phyloP scores from a whole-genome alignment of 2,329 filamentous ascomycete genomes.

The Botrytis byssoidea region DNA sequence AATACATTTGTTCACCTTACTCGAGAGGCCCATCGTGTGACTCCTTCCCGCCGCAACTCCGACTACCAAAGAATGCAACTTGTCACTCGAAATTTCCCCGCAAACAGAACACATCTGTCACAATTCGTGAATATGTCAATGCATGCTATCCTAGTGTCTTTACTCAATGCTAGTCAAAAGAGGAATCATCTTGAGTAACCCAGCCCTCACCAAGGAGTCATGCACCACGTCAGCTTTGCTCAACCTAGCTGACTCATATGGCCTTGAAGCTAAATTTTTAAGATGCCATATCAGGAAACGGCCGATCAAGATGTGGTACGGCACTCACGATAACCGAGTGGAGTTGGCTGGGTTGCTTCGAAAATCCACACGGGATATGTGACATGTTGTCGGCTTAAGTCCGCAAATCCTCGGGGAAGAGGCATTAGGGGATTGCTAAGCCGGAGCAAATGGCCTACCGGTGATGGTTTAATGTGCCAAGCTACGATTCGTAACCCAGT shows the following conservation, averaged over 20 bases:
- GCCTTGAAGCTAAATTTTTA: background rate
- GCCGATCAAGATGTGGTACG: background rate
- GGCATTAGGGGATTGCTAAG: background rate
- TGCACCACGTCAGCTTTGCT: slow-evolving; percentile 5
- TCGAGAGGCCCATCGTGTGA: background rate
- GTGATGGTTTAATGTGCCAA: background rate
- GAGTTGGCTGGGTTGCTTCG: background rate
- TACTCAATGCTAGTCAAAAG: background rate
- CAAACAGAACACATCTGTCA: background rate
- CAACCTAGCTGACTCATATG: slow-evolving; percentile 13
- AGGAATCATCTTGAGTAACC: background rate
- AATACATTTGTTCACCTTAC: background rate
- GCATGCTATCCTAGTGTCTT: background rate
- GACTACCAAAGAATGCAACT: background rate
- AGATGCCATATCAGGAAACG: background rate
- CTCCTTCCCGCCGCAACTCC: background rate
- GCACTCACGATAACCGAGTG: slow-evolving; percentile 1
- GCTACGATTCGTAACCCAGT: background rate
- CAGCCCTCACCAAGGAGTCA: background rate
- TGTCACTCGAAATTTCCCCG: background rate
- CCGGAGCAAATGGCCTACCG: background rate
- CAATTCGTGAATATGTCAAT: background rate
- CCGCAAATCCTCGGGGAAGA: slow-evolving; percentile 1
- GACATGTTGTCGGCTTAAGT: background rate
- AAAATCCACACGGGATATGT: background rate